Evolutionary conservation across 345 rosid species (phyloP), one percentile per base, ranked within the genome.

Genomic region (Linum tenue): DNA sequence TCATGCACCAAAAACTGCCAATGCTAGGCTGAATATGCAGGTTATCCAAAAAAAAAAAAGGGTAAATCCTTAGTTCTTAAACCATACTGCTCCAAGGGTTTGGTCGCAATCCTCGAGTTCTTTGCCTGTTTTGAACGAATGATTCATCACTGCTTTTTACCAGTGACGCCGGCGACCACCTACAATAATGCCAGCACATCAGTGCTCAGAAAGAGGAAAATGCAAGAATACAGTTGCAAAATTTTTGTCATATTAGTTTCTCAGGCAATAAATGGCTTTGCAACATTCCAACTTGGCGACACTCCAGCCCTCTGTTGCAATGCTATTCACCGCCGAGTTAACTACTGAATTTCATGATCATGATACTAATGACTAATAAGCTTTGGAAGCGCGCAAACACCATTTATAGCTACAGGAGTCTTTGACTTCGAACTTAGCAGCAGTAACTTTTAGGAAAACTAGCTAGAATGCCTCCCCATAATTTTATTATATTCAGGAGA

Each of bases 81-180:
- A 22, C 31, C n/a, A n/a, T n/a, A n/a, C n/a, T n/a, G n/a, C n/a
- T n/a, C n/a, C n/a, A 22, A 22, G 53, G 53, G 53, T 12, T 48
- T 48, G 53, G 53, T 48, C 14, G 53, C 53, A 48, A 15, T 9
- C 53, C 53, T 48, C 14, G 14, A 48, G 3, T 48, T 48, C 53
- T 48, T 48, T 7, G 53, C 11, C 53, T 48, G 9, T 10, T 48
- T 41, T 41, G 6, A 41, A 41, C 44, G 44, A 41, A 41, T 4
- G 5, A 9, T 56, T n/a, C 37, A 57, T 17, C 37, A 31, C 38
- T 57, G 60, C 22, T 57, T 57, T 57, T 57, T 57, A 57, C 60
- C 60, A 7, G 60, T 57, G 36, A 57, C 60, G 8, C 60, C 60
- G 22, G 60, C 60, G 8, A 57, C 60, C 38, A 57, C 60, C 60